Percentiles rank a stretch among this genome's conserved stretches.
Evolutionary conservation across 164 flowering plant species (phyloP).

Genomic region (Berberis vulgaris): DNA sequence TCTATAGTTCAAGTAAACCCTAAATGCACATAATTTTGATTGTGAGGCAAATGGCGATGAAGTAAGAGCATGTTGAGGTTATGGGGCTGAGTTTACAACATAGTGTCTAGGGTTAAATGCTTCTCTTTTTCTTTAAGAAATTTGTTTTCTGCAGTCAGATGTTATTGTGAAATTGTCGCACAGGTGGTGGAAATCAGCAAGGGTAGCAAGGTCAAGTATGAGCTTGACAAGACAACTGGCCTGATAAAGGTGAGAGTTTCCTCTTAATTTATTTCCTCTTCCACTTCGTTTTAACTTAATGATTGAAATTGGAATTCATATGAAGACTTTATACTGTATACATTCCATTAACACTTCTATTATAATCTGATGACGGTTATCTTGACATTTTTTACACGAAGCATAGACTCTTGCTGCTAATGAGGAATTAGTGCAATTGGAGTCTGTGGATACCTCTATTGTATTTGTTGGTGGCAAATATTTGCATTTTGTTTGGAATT

Average conservation of each 20-base stretch:
- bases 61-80: too few relatives aligned
- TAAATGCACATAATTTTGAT: too few relatives aligned
- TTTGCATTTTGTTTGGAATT: background rate
- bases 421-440: background rate
- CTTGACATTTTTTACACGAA: too few relatives aligned
- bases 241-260: conserved; percentile 46
- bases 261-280: conserved; percentile 2
- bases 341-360: too few relatives aligned
- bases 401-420: background rate
- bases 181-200: conserved; percentile 88
- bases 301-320: background rate
- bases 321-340: background rate
- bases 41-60: too few relatives aligned
- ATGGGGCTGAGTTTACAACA: too few relatives aligned
- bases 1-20: too few relatives aligned
- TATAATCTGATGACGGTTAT: too few relatives aligned
- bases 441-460: background rate
- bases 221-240: conserved; percentile 81
- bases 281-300: background rate
- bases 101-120: too few relatives aligned
- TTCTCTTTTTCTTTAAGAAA: background rate
- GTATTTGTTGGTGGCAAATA: background rate
- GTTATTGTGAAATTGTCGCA: conserved; percentile 1
- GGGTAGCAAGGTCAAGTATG: conserved; percentile 91
- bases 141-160: background rate